phyloP scores from a whole-genome alignment of 495 filamentous ascomycete genomes.

The Melanomma pulvis-pyrius region DNA sequence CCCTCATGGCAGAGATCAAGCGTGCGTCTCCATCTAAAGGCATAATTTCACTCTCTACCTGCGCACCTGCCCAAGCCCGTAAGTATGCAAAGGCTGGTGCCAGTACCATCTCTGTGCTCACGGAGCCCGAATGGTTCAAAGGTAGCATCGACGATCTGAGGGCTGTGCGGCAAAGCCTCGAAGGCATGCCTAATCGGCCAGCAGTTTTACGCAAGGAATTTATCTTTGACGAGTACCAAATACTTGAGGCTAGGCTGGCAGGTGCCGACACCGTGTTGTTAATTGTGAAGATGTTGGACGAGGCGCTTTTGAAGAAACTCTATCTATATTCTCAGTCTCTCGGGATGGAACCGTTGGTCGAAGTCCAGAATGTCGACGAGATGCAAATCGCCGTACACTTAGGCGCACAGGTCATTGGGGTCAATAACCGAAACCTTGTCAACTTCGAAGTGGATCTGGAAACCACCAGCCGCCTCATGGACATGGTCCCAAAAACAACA shows the following conservation, averaged over 20 bases:
- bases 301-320: conserved; percentile 70
- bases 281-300: conserved; percentile 96
- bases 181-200: conserved; percentile 87
- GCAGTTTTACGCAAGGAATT: conserved; percentile 96
- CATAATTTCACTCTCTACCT: conserved; percentile 82
- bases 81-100: conserved; percentile 93
- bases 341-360: conserved; percentile 97
- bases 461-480: conserved; percentile 88
- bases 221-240: conserved; percentile 97
- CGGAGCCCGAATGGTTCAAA: conserved; percentile 98
- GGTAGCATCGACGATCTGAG: conserved; percentile 93
- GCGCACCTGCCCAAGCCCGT: conserved; percentile 85
- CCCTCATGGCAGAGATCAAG: conserved; percentile 96
- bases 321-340: conserved; percentile 87
- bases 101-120: conserved; percentile 95
- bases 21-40: conserved; percentile 96
- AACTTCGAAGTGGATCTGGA: conserved; percentile 96
- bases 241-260: conserved; percentile 88
- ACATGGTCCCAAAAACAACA: conserved; percentile 80
- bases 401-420: conserved; percentile 92
- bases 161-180: conserved; percentile 81
- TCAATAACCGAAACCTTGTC: conserved; percentile 95
- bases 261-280: conserved; percentile 94
- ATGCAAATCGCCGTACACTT: conserved; percentile 85
- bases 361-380: conserved; percentile 92